Percentiles rank a stretch among this genome's conserved stretches.
phyloP scores from a whole-genome alignment of 78 protist genomes.

The Dictyostelium capitatum region DNA sequence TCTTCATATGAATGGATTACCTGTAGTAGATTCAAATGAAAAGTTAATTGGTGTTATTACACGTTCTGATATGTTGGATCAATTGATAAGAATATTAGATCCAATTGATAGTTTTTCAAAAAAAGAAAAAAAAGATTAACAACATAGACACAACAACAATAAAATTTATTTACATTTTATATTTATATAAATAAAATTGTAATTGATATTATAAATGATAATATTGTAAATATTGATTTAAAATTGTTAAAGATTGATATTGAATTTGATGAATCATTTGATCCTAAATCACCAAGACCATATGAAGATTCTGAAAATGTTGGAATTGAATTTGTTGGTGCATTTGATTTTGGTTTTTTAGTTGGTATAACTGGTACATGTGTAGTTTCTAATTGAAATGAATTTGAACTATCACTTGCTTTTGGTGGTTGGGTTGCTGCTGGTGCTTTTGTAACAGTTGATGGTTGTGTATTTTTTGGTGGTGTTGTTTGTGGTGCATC shows the following conservation, averaged over 20 bases:
- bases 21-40: constrained; percentile 37
- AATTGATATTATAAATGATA: background rate
- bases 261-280: constrained; percentile 4
- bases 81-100: constrained; percentile 57
- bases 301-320: constrained; percentile 18
- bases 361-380: background rate
- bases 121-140: constrained; percentile 10
- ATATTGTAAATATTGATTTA: background rate
- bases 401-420: background rate
- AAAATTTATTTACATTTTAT: background rate
- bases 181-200: background rate
- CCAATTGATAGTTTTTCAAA: constrained; percentile 2
- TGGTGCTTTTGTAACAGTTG: background rate
- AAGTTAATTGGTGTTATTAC: constrained; percentile 38
- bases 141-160: background rate
- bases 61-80: constrained; percentile 68
- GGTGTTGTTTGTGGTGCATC: background rate
- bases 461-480: background rate
- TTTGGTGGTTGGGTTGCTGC: background rate
- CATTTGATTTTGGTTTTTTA: background rate
- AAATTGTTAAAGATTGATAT: background rate
- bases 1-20: constrained; percentile 30
- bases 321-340: constrained; percentile 20
- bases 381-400: background rate
- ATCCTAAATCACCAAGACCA: background rate